Base-by-base conservation (phyloP, 805 yeast genomes). In the Metschnikowia orientalis region DNA sequence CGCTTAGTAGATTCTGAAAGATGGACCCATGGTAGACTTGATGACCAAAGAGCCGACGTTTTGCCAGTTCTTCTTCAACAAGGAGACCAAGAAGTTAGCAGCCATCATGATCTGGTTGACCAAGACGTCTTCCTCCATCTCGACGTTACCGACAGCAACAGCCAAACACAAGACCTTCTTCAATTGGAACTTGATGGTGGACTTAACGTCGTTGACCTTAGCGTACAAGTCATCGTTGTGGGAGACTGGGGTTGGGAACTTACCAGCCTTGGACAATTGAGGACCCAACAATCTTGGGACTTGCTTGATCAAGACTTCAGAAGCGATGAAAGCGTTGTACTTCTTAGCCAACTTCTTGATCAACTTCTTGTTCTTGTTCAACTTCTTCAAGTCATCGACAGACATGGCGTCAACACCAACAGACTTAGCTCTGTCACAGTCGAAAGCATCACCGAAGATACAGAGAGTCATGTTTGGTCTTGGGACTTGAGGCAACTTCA, bases 401-500 rank as follows among this genome's bases (percentile, higher is more conserved):
- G 97, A 89, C 99, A 92, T 92, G 67, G 98, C 97, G 66, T 92
- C 99, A 63, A 86, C 82, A 80, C 97, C 97, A 63, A 82, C 78
- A 55, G 97, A 89, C 85, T 92, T 92, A 64, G 99, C 97, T 81
- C 99, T 89, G 84, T 92, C 99, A 59, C 87, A 95, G 75, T 92
- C 99, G 67, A 90, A 92, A 69, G 98, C 98, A 73, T 92, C 98
- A 84, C 98, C 99, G 63, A 92, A 92, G 69, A 92, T 88, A 77
- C 98, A 92, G 78, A 92, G 73, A 74, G 97, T 85, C 97, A 92
- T 87, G 95, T 92, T 92, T 77, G 99, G 99, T 81, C 99, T 94
- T 78, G 98, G 98, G 55, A 94, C 95, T 67, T 80, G 81, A 67
- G 99, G 99, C 61, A 92, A 79, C 77, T 81, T 92, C 76, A 92